Conservation (phyloP, 2,329 filamentous ascomycete genomes). For the Aphanoascus verrucosus region DNA sequence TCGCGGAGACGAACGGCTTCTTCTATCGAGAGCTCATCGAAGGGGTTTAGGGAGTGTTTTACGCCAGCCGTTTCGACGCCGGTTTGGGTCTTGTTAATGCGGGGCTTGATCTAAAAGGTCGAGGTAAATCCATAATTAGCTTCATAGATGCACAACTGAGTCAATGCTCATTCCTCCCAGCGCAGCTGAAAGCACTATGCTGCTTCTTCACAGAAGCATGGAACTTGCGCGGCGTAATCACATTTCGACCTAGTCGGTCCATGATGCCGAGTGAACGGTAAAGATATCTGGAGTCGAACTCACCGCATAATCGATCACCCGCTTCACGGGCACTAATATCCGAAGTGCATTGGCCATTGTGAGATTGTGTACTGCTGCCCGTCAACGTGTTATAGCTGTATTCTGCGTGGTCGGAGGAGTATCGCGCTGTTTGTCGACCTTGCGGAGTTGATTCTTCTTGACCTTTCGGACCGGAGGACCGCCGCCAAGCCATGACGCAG, state of each 20-base stretch:
- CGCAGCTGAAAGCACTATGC: neutral
- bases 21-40: constrained; percentile 96
- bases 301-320: constrained; percentile 81
- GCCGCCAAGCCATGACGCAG: constrained; percentile 4
- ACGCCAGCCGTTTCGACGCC: constrained; percentile 85
- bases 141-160: neutral
- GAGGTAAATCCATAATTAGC: constrained; percentile 1
- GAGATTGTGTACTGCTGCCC: neutral
- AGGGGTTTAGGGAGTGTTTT: constrained; percentile 98
- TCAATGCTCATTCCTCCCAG: constrained; percentile 1
- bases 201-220: neutral
- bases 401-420: neutral
- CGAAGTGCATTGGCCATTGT: constrained; percentile 45
- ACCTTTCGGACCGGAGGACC: neutral
- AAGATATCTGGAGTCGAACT: constrained; percentile 24
- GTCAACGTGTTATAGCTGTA: neutral
- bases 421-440: neutral
- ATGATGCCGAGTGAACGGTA: neutral
- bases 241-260: neutral
- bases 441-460: neutral
- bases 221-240: neutral
- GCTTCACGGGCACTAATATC: constrained; percentile 70
- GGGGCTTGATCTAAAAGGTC: constrained; percentile 52
- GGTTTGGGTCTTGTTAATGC: constrained; percentile 62
- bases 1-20: constrained; percentile 92